Evolutionary conservation across 345 rosid species (phyloP), one percentile per base, ranked within the genome.

Genomic region (Salix purpurea): DNA sequence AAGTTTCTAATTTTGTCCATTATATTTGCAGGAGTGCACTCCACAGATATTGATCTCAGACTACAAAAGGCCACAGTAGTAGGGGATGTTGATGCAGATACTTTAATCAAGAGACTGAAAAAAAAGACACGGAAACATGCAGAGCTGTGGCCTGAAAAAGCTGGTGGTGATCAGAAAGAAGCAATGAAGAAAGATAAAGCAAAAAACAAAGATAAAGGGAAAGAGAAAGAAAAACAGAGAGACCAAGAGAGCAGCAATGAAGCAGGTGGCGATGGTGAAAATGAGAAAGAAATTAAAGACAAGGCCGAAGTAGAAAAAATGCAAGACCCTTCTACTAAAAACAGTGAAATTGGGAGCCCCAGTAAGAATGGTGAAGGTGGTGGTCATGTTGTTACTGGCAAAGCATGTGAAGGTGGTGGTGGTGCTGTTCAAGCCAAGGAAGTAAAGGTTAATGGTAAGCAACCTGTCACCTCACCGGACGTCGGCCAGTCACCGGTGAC

Each of bases 101-200:
- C 84, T 18, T 64, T 86, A 74, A 82, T 86, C 75, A 70, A 71
- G 73, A 78, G 46, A 62, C 79, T 75, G 40, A 15, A 70, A 44
- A 78, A 62, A 37, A 77, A 61, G 78, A 65, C 78, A 32, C 74
- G 83, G 15, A 86, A 78, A 60, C 76, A 80, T 50, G 85, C 85
- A 19, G 78, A 79, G 77, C 64, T 79, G n/a, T 84, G 84, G 87
- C 87, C 84, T 79, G 81, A 82, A 85, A 74, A 92, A 73, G 83
- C 78, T 83, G 58, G 75, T 82, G 67, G 77, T 67, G 84, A 85
- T 67, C 82, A 84, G 65, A 75, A 86, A 71, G 73, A 11, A 40
- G 62, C 72, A 80, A 78, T 40, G 72, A 83, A 85, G 65, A 75
- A 86, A 71, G 75, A 50, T 69, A 80, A 80, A 65, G 46, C 69